phyloP scores from a whole-genome alignment of 306 rosid genomes.

The Gastrolobium bilobum region DNA sequence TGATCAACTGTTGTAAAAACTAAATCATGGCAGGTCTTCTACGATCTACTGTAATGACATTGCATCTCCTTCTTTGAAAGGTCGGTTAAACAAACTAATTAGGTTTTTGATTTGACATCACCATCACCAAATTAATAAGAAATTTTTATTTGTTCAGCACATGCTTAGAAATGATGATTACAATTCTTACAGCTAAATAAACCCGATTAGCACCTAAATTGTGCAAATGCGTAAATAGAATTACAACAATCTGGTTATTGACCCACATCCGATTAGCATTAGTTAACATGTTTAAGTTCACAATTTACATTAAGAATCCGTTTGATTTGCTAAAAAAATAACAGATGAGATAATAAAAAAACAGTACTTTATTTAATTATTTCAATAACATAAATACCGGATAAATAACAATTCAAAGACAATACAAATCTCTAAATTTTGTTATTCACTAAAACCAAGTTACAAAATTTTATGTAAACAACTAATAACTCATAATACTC shows the following conservation, averaged over 20 bases:
- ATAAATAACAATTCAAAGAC: too few relatives aligned
- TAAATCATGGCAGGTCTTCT: not conserved
- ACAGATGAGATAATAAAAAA: not conserved
- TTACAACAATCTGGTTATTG: conserved; percentile 35
- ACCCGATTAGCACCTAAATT: conserved; percentile 21
- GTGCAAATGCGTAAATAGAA: conserved; percentile 5
- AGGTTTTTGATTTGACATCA: conserved; percentile 49
- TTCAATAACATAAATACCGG: too few relatives aligned
- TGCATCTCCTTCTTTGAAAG: conserved; percentile 32
- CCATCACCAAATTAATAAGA: conserved; percentile 36
- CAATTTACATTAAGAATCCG: not conserved
- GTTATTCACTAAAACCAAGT: too few relatives aligned
- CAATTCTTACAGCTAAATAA: conserved; percentile 42
- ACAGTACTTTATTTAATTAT: too few relatives aligned
- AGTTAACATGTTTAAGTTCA: conserved; percentile 18
- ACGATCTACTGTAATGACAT: conserved; percentile 35
- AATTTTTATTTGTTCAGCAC: conserved; percentile 30
- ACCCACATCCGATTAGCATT: conserved; percentile 21
- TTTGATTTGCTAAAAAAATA: not conserved
- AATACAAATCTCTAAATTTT: too few relatives aligned
- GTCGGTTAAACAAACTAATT: conserved; percentile 41
- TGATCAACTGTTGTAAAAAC: conserved; percentile 24
- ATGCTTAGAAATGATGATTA: conserved; percentile 30
- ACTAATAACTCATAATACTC: too few relatives aligned
- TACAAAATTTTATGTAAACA: too few relatives aligned